Base-by-base conservation (phyloP, 2,329 filamentous ascomycete genomes). In the Mycosphaerelloides madeirae region DNA sequence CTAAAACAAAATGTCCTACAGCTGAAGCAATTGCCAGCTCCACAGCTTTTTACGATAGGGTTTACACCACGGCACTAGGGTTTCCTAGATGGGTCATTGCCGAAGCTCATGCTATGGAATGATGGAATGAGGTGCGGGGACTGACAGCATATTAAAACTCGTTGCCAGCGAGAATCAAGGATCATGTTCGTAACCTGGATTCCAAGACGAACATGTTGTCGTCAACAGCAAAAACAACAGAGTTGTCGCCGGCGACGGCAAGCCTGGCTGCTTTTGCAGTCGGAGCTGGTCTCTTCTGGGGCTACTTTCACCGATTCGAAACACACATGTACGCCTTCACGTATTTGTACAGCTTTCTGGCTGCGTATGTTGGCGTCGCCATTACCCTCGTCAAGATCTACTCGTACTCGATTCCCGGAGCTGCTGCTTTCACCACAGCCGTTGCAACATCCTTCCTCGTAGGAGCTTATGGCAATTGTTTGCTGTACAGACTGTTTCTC, bases 401-500 rank as follows among this genome's bases (percentile, higher is more conserved):
- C 37, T 44, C 43, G 8, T 48, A 48, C 33, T 38, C 36, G 3
- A 25, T 54, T 3, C 37, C 44, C 3, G 37, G 40, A 16, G 53
- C 56, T 1, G 36, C 57, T 11, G 25, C 39, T 3, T 38, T 45
- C 3, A 49, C 52, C 6, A 34, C 46, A 1, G 35, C 38, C 3
- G 37, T 50, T 6, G 42, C 54, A 3, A 22, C 38, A 8, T 37
- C 38, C 6, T 58, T 56, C 37, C 48, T 62, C 0, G 20, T 49
- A 12, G 60, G 44, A 33, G 44, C 58, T 25, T 49, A 58, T 49
- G 48, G 56, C 29, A 68, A 64, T 38, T 61, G 69, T n/a, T 19
- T 61, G 7, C 41, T 64, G 31, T 70, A 66, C 43, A 62, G 68
- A 18, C 38, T 61, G 8, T 64, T 62, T 43, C 57, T 66, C 38